Evolutionary conservation across 306 rosid species (phyloP).

Genomic region (Aeschynomene evenia): DNA sequence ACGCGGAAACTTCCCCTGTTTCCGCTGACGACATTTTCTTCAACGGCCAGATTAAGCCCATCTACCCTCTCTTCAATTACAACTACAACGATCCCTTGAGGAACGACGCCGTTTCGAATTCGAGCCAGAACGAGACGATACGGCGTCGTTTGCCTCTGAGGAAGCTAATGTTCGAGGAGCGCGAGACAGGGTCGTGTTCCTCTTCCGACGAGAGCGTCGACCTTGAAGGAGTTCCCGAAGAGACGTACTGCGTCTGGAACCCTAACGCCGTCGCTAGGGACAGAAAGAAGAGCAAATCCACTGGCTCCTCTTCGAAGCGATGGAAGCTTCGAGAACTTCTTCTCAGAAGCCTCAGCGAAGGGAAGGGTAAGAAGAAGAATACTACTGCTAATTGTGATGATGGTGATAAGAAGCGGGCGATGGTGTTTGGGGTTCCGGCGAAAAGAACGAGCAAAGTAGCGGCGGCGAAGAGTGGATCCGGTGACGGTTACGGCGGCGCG

Average conservation of each 20-base stretch:
- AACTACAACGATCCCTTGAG: background rate
- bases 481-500: background rate
- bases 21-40: conserved; percentile 85
- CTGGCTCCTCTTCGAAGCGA: conserved; percentile 63
- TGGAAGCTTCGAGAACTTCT: conserved; percentile 76
- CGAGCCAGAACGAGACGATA: background rate
- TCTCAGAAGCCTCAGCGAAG: conserved; percentile 49
- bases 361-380: conserved; percentile 48
- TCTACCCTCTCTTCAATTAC: conserved; percentile 67
- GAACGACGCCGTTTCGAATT: conserved; percentile 15
- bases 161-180: conserved; percentile 76
- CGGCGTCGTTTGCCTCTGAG: conserved; percentile 66
- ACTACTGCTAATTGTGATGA: background rate
- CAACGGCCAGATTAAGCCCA: conserved; percentile 82
- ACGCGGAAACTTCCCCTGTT: conserved; percentile 37
- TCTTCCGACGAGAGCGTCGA: conserved; percentile 59
- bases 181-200: conserved; percentile 48
- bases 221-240: conserved; percentile 43
- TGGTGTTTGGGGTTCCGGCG: conserved; percentile 6
- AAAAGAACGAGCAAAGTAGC: conserved; percentile 27
- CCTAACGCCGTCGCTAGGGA: conserved; percentile 33
- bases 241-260: conserved; percentile 73
- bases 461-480: conserved; percentile 15
- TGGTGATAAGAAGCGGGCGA: background rate
- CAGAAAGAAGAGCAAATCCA: conserved; percentile 54